phyloP scores from a whole-genome alignment of 2,329 filamentous ascomycete species.

The Fusarium proliferatum region DNA sequence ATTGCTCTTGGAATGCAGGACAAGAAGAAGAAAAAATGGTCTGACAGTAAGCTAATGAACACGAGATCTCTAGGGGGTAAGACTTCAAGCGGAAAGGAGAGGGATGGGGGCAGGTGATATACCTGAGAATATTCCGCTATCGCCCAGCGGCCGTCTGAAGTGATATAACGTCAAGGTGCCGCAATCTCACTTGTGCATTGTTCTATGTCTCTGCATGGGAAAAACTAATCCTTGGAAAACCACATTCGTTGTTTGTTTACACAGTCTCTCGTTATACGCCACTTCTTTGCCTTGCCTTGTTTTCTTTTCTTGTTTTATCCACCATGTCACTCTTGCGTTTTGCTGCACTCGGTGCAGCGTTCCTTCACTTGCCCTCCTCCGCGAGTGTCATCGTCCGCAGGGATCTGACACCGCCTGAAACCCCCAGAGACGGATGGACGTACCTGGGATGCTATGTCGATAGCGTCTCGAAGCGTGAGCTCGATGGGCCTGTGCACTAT shows the following conservation, averaged over 20 bases:
- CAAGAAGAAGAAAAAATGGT: conserved; percentile 2
- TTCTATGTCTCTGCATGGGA: conserved; percentile 13
- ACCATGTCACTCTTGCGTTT: conserved; percentile 25
- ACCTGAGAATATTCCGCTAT: background rate
- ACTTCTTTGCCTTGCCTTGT: background rate
- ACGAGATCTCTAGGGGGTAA: conserved; percentile 11
- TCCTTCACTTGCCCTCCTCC: conserved; percentile 33
- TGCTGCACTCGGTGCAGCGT: conserved; percentile 37
- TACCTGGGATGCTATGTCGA: conserved; percentile 44
- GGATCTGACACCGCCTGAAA: conserved; percentile 35
- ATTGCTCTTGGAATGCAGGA: conserved; percentile 9
- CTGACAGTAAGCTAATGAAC: conserved; percentile 22
- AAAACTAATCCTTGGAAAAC: background rate
- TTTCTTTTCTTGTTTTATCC: background rate
- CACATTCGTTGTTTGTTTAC: conserved; percentile 16
- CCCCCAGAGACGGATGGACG: conserved; percentile 34
- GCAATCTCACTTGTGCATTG: background rate
- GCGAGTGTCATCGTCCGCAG: conserved; percentile 36
- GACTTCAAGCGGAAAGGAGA: background rate
- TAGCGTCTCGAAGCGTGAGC: conserved; percentile 35
- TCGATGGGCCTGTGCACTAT: conserved; percentile 37
- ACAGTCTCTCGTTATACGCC: conserved; percentile 19
- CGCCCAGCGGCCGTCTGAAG: background rate
- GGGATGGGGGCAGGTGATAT: conserved; percentile 10
- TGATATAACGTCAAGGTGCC: conserved; percentile 32